phyloP scores from a whole-genome alignment of 2,329 filamentous ascomycete genomes.

The Tolypocladium pustulatum region DNA sequence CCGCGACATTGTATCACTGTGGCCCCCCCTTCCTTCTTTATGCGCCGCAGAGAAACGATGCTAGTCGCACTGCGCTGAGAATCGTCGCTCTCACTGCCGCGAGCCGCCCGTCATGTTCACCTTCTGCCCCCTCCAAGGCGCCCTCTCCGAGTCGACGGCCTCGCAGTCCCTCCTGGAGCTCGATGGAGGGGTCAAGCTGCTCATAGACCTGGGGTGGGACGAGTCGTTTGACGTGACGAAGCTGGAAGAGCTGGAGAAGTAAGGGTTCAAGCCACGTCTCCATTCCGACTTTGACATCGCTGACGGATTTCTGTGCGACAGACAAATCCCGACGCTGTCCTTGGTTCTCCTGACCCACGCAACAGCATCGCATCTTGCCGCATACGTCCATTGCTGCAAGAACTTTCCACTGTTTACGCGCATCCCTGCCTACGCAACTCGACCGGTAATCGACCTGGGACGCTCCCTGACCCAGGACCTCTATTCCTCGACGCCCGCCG shows the following conservation, averaged over 20 bases:
- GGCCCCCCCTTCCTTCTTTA: background rate
- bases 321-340: constrained; percentile 84
- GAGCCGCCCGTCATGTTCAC: constrained; percentile 67
- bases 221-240: constrained; percentile 75
- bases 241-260: constrained; percentile 86
- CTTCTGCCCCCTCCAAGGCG: constrained; percentile 85
- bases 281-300: background rate
- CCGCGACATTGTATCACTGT: background rate
- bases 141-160: constrained; percentile 74
- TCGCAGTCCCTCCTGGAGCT: constrained; percentile 95
- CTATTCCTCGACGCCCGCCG: constrained; percentile 81
- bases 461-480: constrained; percentile 85
- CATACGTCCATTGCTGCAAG: constrained; percentile 95
- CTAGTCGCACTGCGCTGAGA: background rate
- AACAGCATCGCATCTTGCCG: constrained; percentile 81
- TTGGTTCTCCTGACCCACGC: constrained; percentile 92
- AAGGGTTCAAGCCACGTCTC: constrained; percentile 17
- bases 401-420: constrained; percentile 85
- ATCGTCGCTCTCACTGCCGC: background rate
- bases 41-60: background rate
- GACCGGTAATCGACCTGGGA: constrained; percentile 85
- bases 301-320: constrained; percentile 21
- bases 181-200: constrained; percentile 89
- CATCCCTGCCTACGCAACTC: constrained; percentile 90
- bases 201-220: constrained; percentile 95